These are phyloP conservation scores for Pythium phragmiticola DNA, from an alignment of 352 stramenopile species.

Conservation along the genomic window DNA sequence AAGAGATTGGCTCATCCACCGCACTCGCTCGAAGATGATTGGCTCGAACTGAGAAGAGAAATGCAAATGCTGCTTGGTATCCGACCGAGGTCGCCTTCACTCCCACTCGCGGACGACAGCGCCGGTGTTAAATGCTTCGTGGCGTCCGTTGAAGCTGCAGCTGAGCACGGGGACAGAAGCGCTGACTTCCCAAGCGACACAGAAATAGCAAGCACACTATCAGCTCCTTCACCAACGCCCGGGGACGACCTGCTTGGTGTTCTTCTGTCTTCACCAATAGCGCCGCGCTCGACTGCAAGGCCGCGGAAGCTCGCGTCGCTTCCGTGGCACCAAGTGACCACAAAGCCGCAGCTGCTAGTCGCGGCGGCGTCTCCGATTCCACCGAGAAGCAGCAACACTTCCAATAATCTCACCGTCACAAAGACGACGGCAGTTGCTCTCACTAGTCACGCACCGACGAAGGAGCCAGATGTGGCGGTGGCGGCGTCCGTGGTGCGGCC, in stretches of 20 bases:
- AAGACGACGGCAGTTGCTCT: neutral
- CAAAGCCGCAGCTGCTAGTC: constrained; percentile 50
- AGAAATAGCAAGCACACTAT: neutral
- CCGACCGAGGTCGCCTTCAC: neutral
- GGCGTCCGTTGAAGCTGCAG: constrained; percentile 14
- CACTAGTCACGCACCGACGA: neutral
- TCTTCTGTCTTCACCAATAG: neutral
- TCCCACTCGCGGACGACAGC: too few relatives aligned
- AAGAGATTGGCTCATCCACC: neutral
- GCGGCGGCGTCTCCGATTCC: constrained; percentile 2
- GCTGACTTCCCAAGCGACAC: neutral
- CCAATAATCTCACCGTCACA: neutral
- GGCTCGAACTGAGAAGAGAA: constrained; percentile 32
- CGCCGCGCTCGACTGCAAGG: neutral
- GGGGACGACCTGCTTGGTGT: neutral
- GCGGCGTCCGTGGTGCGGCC: neutral
- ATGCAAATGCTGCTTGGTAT: constrained; percentile 39
- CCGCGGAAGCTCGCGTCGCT: neutral
- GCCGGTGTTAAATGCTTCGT: constrained; percentile 29
- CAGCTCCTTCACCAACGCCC: neutral
- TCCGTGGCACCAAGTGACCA: constrained; percentile 45
- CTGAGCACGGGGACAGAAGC: neutral
- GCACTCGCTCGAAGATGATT: constrained; percentile 27
- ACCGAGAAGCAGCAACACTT: neutral
- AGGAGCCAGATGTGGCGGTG: neutral